These are phyloP conservation scores for Penicillium bovifimosum DNA, from an alignment of 495 filamentous ascomycete species.

Conservation along the genomic window DNA sequence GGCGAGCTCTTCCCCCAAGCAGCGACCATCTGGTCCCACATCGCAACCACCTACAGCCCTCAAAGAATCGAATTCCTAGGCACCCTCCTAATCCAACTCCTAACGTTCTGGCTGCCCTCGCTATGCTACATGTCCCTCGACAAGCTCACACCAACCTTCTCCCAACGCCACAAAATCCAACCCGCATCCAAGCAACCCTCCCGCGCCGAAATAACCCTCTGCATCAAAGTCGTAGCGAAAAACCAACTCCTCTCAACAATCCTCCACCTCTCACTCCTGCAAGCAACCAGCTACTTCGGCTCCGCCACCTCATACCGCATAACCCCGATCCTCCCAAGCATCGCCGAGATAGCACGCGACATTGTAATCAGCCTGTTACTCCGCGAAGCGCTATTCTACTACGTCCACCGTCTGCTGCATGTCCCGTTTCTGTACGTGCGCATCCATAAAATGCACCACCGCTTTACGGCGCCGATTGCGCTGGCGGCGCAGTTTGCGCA, in stretches of 20 bases:
- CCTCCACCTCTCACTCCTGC: slow-evolving; percentile 32
- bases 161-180: slow-evolving; percentile 52
- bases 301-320: slow-evolving; percentile 29
- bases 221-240: slow-evolving; percentile 36
- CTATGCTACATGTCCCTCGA: slow-evolving; percentile 40
- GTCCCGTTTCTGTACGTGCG: slow-evolving; percentile 39
- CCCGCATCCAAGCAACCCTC: slow-evolving; percentile 46
- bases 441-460: slow-evolving; percentile 55
- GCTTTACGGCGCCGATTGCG: slow-evolving; percentile 54
- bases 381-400: slow-evolving; percentile 53
- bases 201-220: slow-evolving; percentile 38
- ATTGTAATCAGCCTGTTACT: slow-evolving; percentile 40
- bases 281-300: slow-evolving; percentile 10
- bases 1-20: background rate
- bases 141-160: slow-evolving; percentile 39
- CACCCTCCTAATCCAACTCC: slow-evolving; percentile 39
- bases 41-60: slow-evolving; percentile 24
- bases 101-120: slow-evolving; percentile 50
- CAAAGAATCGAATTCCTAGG: slow-evolving; percentile 40
- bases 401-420: slow-evolving; percentile 52
- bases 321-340: slow-evolving; percentile 26
- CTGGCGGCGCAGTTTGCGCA: slow-evolving; percentile 55
- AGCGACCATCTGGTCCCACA: slow-evolving; percentile 21
- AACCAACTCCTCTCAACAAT: slow-evolving; percentile 43
- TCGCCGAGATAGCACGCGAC: slow-evolving; percentile 34